Conservation (phyloP, 192 early-diverging fungal species). For the Mortierella alpina region DNA sequence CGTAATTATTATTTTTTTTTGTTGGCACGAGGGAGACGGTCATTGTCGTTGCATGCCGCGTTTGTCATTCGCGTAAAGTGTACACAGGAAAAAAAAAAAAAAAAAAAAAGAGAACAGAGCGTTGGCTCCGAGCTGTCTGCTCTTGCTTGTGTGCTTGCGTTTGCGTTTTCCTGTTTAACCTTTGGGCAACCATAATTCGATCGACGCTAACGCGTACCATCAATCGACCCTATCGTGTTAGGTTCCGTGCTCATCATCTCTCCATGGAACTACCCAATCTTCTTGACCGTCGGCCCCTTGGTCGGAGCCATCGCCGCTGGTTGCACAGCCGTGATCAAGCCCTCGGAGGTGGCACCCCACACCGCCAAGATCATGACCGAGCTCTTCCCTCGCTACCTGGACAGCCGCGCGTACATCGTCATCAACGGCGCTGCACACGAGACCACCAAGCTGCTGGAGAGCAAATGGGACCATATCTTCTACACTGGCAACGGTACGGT, state of each 20-base stretch:
- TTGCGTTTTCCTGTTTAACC: not conserved
- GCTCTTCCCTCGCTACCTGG: slow-evolving; percentile 81
- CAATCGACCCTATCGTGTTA: not conserved
- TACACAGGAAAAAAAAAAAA: not conserved
- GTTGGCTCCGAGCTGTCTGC: too few species aligned
- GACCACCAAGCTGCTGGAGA: slow-evolving; percentile 78
- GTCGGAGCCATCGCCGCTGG: slow-evolving; percentile 91
- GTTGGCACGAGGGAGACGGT: not conserved
- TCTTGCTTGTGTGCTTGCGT: not conserved
- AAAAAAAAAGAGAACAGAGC: too few species aligned
- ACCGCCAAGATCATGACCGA: slow-evolving; percentile 72
- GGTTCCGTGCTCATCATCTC: slow-evolving; percentile 53
- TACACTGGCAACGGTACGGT: slow-evolving; percentile 91
- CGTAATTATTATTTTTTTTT: not conserved
- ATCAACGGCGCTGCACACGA: slow-evolving; percentile 84
- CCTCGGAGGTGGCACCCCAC: slow-evolving; percentile 83
- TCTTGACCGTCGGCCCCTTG: slow-evolving; percentile 77
- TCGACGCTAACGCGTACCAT: not conserved
- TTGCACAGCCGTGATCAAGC: slow-evolving; percentile 84
- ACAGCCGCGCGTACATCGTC: slow-evolving; percentile 70
- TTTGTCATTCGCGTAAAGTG: slow-evolving; percentile 1
- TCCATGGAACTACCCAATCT: slow-evolving; percentile 70
- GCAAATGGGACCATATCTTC: slow-evolving; percentile 91
- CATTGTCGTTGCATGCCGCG: not conserved
- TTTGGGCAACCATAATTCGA: not conserved